Evolutionary conservation across 2,329 filamentous ascomycete species (phyloP).

Genomic region (Aureobasidium pullulans): DNA sequence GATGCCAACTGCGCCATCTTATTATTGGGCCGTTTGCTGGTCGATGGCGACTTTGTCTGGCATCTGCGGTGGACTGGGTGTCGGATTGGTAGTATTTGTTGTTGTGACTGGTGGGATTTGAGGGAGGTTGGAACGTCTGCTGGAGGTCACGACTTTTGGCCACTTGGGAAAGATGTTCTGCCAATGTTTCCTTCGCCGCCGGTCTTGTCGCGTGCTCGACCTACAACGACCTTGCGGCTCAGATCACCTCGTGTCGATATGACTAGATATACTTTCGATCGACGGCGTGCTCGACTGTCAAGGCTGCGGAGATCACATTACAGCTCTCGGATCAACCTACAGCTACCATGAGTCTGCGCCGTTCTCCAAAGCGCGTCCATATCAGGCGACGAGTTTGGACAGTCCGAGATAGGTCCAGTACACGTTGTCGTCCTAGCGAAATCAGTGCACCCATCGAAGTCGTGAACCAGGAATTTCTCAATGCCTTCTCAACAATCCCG

Average conservation of each 20-base stretch:
- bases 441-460: not conserved
- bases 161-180: not conserved
- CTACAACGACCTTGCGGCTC: not conserved
- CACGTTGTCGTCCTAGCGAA: not conserved
- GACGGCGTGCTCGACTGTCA: not conserved
- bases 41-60: not conserved
- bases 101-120: not conserved
- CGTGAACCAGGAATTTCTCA: not conserved
- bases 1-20: not conserved
- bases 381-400: not conserved
- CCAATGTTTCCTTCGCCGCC: not conserved
- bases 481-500: not conserved
- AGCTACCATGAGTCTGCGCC: too few species aligned
- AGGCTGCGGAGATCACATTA: not conserved
- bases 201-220: not conserved
- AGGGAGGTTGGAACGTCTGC: not conserved
- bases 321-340: not conserved
- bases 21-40: not conserved
- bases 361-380: not conserved
- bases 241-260: not conserved
- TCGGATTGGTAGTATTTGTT: not conserved
- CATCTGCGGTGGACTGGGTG: not conserved
- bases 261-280: not conserved
- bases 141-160: constrained; percentile 6
- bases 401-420: not conserved